Conservation (phyloP, 2,329 filamentous ascomycete genomes). For the Sporothrix phasma region DNA sequence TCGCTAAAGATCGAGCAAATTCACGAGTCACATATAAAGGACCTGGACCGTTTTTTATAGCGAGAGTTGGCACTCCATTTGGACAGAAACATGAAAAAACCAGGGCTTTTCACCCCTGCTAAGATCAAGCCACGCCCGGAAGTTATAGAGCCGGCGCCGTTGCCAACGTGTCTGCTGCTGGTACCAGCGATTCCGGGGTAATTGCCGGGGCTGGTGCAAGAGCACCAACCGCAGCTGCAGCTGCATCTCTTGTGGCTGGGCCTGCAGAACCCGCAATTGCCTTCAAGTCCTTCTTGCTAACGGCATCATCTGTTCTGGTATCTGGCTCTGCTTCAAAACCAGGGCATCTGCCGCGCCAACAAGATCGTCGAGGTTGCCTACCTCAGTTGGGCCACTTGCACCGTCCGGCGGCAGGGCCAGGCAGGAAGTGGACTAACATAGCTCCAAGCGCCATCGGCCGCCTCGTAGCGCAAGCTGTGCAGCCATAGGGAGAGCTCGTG, state of each 20-base stretch:
- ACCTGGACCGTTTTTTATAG: too few relatives aligned
- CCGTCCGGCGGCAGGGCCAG: conserved; percentile 76
- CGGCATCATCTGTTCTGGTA: not conserved
- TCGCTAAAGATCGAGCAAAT: not conserved
- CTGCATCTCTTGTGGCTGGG: not conserved
- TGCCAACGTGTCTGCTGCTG: not conserved
- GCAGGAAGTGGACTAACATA: conserved; percentile 75
- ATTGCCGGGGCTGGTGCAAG: not conserved
- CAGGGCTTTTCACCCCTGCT: too few relatives aligned
- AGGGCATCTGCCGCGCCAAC: conserved; percentile 39
- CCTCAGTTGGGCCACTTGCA: conserved; percentile 58
- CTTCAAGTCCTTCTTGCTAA: not conserved
- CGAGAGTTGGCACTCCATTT: too few relatives aligned
- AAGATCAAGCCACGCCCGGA: too few relatives aligned
- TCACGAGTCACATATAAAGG: not conserved
- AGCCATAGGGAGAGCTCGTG: conserved; percentile 92
- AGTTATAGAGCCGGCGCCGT: not conserved
- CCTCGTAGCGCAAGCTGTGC: conserved; percentile 84
- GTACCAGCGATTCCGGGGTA: not conserved
- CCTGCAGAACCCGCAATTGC: not conserved
- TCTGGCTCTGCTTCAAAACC: conserved; percentile 18
- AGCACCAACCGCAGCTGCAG: not conserved
- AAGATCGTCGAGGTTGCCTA: conserved; percentile 50
- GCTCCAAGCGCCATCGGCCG: conserved; percentile 71
- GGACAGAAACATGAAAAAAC: too few relatives aligned